Evolutionary conservation across 208 protist genomes (phyloP).

Genomic region (Leishmania braziliensis): DNA sequence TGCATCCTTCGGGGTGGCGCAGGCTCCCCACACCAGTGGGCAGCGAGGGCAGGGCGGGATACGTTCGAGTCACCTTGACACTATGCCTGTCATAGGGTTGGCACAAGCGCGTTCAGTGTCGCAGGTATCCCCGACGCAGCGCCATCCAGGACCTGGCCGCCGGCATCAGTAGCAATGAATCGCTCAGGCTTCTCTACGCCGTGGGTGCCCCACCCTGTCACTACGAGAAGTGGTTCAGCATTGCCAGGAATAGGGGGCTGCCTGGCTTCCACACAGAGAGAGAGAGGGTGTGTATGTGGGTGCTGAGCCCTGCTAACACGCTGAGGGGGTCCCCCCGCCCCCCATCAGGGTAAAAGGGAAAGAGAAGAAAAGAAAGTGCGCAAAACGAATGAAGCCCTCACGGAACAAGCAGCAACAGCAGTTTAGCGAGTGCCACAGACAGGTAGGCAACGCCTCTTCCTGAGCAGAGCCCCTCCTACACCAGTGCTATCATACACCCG

Average conservation of each 20-base stretch:
- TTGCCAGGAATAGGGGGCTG: background rate
- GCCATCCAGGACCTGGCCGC: background rate
- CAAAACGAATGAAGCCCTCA: background rate
- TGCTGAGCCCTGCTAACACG: background rate
- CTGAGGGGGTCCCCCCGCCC: background rate
- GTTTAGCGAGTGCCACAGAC: background rate
- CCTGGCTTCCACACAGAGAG: background rate
- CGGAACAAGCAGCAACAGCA: background rate
- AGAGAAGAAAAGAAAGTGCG: background rate
- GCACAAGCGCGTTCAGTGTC: background rate
- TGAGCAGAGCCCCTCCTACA: background rate
- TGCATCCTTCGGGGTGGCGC: background rate
- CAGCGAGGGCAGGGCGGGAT: background rate
- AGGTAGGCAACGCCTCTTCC: background rate
- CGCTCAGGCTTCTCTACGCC: background rate
- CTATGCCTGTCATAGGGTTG: background rate
- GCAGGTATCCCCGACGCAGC: background rate
- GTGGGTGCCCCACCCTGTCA: background rate
- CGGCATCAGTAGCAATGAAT: background rate
- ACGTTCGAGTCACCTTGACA: background rate
- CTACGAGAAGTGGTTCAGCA: background rate
- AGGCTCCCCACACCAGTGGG: background rate
- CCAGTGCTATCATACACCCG: background rate
- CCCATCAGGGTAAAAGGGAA: background rate
- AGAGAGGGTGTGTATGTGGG: background rate